Conservation (phyloP, 2,329 filamentous ascomycete species). For the Periconia sp. region DNA sequence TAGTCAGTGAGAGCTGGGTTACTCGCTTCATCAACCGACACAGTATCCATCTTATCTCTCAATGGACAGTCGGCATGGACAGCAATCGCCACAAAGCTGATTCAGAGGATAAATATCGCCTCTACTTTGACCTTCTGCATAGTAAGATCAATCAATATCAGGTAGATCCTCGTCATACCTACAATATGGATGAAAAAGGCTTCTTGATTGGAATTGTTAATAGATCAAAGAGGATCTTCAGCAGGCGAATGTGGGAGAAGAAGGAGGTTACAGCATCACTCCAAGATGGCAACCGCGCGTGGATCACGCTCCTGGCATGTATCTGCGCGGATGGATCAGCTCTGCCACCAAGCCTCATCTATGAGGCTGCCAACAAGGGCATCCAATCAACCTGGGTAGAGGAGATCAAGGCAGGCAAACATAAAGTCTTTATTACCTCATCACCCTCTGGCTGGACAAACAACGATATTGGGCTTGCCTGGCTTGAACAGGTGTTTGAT, state of each 20-base stretch:
- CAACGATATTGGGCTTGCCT: slow-evolving; percentile 1
- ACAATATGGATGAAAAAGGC: slow-evolving; percentile 11
- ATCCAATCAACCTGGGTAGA: slow-evolving; percentile 8
- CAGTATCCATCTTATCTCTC: slow-evolving; percentile 10
- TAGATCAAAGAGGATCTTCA: slow-evolving; percentile 7
- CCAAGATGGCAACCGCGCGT: slow-evolving; percentile 9
- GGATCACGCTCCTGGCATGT: slow-evolving; percentile 9
- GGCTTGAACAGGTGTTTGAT: too few relatives aligned
- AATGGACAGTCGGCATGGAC: slow-evolving; percentile 18
- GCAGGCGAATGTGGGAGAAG: background rate
- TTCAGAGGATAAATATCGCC: slow-evolving; percentile 14
- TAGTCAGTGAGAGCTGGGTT: slow-evolving; percentile 1
- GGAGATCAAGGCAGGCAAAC: background rate
- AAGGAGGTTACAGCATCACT: background rate
- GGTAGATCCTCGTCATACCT: slow-evolving; percentile 3
- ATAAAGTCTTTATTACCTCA: slow-evolving; percentile 3
- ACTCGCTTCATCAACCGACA: background rate
- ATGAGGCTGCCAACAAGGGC: slow-evolving; percentile 2
- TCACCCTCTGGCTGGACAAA: slow-evolving; percentile 3
- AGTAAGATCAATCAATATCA: slow-evolving; percentile 5
- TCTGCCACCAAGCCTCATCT: slow-evolving; percentile 11
- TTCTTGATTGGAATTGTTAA: slow-evolving; percentile 2
- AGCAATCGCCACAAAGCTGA: slow-evolving; percentile 17
- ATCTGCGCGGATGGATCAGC: slow-evolving; percentile 7
- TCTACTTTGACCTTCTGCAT: slow-evolving; percentile 15